Base-by-base conservation (phyloP, 2,329 filamentous ascomycete species). In the Curvularia sp. region DNA sequence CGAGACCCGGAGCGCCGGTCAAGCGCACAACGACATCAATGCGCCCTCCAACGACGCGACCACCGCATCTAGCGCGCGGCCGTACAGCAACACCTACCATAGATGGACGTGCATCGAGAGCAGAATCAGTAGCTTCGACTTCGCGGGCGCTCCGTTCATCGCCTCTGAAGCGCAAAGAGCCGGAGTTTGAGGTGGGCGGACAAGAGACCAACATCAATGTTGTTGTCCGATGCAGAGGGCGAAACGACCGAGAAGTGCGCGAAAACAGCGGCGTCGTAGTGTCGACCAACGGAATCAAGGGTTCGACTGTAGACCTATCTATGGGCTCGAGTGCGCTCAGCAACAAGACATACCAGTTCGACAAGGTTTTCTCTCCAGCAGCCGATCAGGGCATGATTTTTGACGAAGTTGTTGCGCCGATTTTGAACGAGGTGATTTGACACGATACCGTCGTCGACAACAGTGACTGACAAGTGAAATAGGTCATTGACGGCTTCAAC, bases 201-300 rank as follows among this genome's bases (percentile, higher is more conserved):
- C 89, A 93, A 69, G 93, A 96, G 77, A 98, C 94, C 7, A 99
- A 97, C 75, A 99, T 99, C 79, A 95, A 96, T 75, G 95, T 99
- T 47, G 93, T 98, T 33, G 96, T 99, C 57, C 86, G 95, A 64
- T 99, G 94, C 80, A 87, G 95, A 67, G 95, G 94, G 5, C 89
- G 95, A 63, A 98, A 91, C 75, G 91, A 97, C 68, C 89, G 94
- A 66, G 95, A 99, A 80, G 88, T 97, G 53, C 86, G 88, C 68
- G 95, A 99, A 77, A 99, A 97, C 78, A 97, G 93, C 75, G 91
- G 92, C 39, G 93, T 98, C 1, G 93, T 98, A 1, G 88, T 99
- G 9, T 88, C 85, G 24, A 94, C 93, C 3, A 91, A 95, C 67
- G 93, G 92, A n/a, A 88, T 92, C 61, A 94, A 91, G 78, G 93